These are phyloP conservation scores for Trichomonas tenax DNA, from an alignment of 208 protist genomes.

Conservation along the genomic window DNA sequence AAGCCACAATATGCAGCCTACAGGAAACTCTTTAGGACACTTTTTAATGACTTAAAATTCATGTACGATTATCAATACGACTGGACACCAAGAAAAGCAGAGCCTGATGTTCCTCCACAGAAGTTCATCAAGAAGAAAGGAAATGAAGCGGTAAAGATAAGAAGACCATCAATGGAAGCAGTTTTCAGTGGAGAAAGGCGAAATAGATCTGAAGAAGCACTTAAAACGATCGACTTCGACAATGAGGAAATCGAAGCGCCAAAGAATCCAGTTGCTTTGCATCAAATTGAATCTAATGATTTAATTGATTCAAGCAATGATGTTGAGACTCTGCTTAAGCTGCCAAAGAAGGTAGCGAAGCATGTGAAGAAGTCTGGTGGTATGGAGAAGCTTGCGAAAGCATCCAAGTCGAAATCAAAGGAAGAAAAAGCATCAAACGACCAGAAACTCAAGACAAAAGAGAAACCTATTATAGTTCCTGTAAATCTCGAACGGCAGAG, in stretches of 20 bases:
- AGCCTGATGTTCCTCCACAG: not conserved
- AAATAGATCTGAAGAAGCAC: not conserved
- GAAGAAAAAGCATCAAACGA: too few relatives aligned
- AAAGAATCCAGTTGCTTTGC: not conserved
- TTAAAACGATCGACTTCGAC: not conserved
- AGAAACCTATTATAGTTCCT: too few relatives aligned
- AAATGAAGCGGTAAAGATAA: not conserved
- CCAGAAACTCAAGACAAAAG: too few relatives aligned
- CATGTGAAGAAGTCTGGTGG: too few relatives aligned
- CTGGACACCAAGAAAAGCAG: constrained; percentile 56
- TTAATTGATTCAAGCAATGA: too few relatives aligned
- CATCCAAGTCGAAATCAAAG: too few relatives aligned
- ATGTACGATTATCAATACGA: constrained; percentile 92
- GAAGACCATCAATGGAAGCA: not conserved
- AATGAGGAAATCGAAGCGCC: not conserved
- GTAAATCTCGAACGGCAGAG: too few relatives aligned
- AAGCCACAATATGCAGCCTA: constrained; percentile 97
- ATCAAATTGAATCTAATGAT: not conserved
- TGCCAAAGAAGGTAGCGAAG: too few relatives aligned
- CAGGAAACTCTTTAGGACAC: constrained; percentile 58
- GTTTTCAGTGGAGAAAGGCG: not conserved
- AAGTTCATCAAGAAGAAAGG: not conserved
- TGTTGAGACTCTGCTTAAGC: too few relatives aligned
- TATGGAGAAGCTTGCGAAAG: too few relatives aligned
- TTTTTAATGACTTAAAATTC: constrained; percentile 85